These are phyloP conservation scores for Poa annua DNA, from an alignment of 176 grass and related monocot genomes.

Conservation along the genomic window DNA sequence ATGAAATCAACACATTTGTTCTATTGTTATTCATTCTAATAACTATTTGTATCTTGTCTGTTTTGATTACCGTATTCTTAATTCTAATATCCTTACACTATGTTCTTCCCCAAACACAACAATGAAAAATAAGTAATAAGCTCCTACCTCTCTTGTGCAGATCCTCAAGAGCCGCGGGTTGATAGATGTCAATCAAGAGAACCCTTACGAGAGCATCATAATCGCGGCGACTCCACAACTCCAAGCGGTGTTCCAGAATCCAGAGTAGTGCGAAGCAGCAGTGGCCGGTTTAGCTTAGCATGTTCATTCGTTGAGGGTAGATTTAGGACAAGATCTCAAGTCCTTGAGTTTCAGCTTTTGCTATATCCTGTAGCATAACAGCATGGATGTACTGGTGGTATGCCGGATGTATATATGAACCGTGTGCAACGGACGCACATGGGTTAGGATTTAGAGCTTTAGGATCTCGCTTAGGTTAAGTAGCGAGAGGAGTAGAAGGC, in stretches of 20 bases:
- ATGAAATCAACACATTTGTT: background rate
- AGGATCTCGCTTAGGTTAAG: no score
- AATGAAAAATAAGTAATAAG: background rate
- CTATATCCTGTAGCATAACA: no score
- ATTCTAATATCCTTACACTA: background rate
- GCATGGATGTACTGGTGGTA: no score
- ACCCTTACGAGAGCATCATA: conserved; percentile 57
- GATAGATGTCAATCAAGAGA: conserved; percentile 77
- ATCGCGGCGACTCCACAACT: conserved; percentile 55
- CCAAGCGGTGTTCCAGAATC: conserved; percentile 41
- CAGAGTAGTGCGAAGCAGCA: background rate
- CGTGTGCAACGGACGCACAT: no score
- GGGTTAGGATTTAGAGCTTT: no score
- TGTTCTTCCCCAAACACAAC: background rate
- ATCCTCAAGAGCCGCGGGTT: conserved; percentile 57
- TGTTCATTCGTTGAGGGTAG: no score
- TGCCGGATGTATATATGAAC: no score
- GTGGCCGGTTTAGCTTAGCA: no score
- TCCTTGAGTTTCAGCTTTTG: no score
- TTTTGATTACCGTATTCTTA: conserved; percentile 11
- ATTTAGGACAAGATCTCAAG: no score
- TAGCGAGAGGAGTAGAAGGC: no score
- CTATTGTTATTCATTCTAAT: background rate
- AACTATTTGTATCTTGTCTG: background rate
- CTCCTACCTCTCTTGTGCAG: conserved; percentile 45